phyloP scores from a whole-genome alignment of 768 basidiomycete species.

The Kwoniella sp. region DNA sequence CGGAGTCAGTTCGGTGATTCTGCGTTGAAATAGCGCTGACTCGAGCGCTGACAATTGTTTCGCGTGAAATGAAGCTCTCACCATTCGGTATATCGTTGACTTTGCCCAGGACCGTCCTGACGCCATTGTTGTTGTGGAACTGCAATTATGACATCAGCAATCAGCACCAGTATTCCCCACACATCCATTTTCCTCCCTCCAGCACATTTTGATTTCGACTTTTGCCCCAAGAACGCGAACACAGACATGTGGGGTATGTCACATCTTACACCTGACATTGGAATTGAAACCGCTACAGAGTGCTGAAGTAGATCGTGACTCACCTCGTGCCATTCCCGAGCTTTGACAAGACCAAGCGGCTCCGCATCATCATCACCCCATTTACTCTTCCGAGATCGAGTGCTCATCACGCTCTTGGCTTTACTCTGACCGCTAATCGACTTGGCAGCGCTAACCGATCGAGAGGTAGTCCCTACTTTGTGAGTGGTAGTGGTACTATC shows the following conservation, averaged over 20 bases:
- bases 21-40: too few relatives aligned
- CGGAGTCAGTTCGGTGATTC: conserved; percentile 16
- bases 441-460: conserved; percentile 15
- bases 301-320: conserved; percentile 19
- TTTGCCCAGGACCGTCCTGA: conserved; percentile 84
- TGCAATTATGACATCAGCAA: too few relatives aligned
- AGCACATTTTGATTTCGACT: too few relatives aligned
- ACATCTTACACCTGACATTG: too few relatives aligned
- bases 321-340: conserved; percentile 42
- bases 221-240: too few relatives aligned
- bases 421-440: conserved; percentile 21
- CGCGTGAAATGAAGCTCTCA: conserved; percentile 53
- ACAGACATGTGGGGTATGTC: too few relatives aligned
- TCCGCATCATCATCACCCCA: conserved; percentile 60
- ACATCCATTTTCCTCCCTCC: too few relatives aligned
- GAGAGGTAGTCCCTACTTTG: conserved; percentile 38
- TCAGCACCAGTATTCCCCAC: too few relatives aligned
- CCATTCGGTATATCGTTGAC: conserved; percentile 90
- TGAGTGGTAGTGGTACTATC: neutral
- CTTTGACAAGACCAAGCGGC: conserved; percentile 55
- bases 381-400: conserved; percentile 43
- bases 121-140: conserved; percentile 89
- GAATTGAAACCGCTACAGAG: too few relatives aligned
- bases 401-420: conserved; percentile 35
- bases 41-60: neutral